Base-by-base conservation (phyloP, 805 yeast species). In the Kodamaea fukazawae region DNA sequence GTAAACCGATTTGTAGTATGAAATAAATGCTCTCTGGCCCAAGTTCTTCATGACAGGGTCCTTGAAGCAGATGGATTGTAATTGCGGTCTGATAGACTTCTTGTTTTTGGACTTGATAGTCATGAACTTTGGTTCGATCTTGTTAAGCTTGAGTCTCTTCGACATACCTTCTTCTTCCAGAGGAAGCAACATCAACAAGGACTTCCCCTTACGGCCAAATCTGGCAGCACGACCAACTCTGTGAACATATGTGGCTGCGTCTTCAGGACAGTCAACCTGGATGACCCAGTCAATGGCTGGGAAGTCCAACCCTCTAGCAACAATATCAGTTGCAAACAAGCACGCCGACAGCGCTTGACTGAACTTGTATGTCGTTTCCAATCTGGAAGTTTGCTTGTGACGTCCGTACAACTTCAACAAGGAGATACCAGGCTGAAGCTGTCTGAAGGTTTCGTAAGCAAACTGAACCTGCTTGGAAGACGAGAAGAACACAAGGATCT, bases 271-370 rank as follows among this genome's bases (percentile, higher is more conserved):
- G 57, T 88, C 96, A 1, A 87, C 73, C 59, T 88, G 96, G 7
- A 88, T 70, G n/a, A 88, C 96, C 96, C 96, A 88, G 55, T 89
- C 95, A 36, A 88, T 86, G 4, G 90, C 86, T 0, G 96, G 96
- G 61, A 89, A 87, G 60, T 88, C 96, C 29, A 88, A 75, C 12
- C 96, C 96, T 58, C 96, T 71, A 1, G 96, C 96, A 9, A 87
- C 96, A 32, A 88, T 83, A 63, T 88, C 96, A 0, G 96, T 88
- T 0, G 96, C 93, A 55, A 88, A 80, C 34, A 88, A 65, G 65
- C 96, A 87, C 11, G 86, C 86, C 39, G 84, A 78, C 49, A 83
- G 85, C 2, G 95, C 81, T 42, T 81, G 77, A 7, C 88, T 76
- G 59, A 87, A 88, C 60, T 85, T 85, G 40, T 73, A 71, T 1